Evolutionary conservation across 805 yeast species (phyloP).

Genomic region (Wickerhamomyces bovis): DNA sequence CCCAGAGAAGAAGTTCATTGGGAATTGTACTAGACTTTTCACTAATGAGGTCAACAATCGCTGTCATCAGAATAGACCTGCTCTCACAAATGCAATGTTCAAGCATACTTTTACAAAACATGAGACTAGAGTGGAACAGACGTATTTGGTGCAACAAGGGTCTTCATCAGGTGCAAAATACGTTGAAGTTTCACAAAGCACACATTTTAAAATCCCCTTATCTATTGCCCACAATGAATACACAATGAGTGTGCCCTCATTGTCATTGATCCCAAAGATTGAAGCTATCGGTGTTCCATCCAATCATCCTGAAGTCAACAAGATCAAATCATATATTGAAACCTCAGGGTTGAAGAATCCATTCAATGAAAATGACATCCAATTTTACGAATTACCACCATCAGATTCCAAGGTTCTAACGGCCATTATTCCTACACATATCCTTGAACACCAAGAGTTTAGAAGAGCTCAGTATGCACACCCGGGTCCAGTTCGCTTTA

Average conservation of each 20-base stretch:
- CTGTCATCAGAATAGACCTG: background rate
- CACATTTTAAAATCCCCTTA: constrained; percentile 6
- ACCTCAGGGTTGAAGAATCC: constrained; percentile 6
- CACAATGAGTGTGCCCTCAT: constrained; percentile 8
- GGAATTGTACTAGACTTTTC: background rate
- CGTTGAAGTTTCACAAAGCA: constrained; percentile 3
- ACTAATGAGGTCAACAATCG: background rate
- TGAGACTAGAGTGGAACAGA: background rate
- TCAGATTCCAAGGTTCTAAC: constrained; percentile 2
- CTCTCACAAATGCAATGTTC: background rate
- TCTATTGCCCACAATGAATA: constrained; percentile 5
- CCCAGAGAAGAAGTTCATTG: background rate
- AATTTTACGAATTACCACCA: background rate
- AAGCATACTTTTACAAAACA: background rate
- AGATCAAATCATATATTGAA: background rate
- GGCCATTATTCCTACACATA: constrained; percentile 19
- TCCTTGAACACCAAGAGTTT: constrained; percentile 12
- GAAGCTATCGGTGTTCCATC: constrained; percentile 16
- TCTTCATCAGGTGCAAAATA: background rate
- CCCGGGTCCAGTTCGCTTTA: constrained; percentile 9
- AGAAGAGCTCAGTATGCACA: constrained; percentile 1
- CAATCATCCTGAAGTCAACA: constrained; percentile 7
- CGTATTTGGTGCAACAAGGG: background rate
- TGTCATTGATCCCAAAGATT: constrained; percentile 13
- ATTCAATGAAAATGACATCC: background rate